Conservation (phyloP, 148 eudicot species). For the Diospyros kaki region DNA sequence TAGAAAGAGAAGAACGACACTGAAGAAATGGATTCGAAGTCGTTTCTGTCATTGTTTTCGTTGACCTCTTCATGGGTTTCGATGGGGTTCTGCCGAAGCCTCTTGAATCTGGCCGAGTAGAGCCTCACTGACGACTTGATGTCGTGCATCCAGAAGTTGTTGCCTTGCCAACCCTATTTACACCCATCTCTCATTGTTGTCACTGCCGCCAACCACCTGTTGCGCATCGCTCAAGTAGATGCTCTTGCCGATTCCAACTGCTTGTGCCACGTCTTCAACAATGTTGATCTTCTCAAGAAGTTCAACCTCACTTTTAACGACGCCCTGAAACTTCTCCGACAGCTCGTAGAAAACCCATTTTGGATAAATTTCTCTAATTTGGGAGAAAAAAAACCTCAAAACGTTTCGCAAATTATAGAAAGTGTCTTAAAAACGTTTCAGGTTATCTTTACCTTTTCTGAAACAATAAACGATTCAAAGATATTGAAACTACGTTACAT, state of each 20-base stretch:
- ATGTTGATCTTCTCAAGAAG: background rate
- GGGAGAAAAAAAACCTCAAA: no score
- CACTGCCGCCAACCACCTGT: slow-evolving; percentile 6
- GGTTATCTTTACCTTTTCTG: no score
- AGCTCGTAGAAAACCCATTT: background rate
- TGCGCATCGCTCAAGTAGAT: slow-evolving; percentile 13
- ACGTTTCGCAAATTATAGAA: no score
- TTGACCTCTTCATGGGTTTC: background rate
- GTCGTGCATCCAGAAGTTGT: slow-evolving; percentile 5
- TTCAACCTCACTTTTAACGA: slow-evolving; percentile 10
- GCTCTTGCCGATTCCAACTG: background rate
- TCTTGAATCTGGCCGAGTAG: background rate
- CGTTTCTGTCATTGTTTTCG: background rate
- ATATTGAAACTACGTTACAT: no score
- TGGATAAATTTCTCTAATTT: no score
- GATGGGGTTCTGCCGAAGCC: background rate
- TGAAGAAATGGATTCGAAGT: background rate
- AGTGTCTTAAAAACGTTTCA: no score
- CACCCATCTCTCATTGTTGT: background rate
- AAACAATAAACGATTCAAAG: no score
- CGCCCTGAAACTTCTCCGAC: slow-evolving; percentile 12
- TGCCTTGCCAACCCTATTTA: slow-evolving; percentile 15
- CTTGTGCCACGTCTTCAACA: slow-evolving; percentile 13
- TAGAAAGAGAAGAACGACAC: background rate
- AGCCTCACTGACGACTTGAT: background rate